These are phyloP conservation scores for Raphidocelis subcapitata DNA, from an alignment of 139 green algal genomes.

Conservation along the genomic window DNA sequence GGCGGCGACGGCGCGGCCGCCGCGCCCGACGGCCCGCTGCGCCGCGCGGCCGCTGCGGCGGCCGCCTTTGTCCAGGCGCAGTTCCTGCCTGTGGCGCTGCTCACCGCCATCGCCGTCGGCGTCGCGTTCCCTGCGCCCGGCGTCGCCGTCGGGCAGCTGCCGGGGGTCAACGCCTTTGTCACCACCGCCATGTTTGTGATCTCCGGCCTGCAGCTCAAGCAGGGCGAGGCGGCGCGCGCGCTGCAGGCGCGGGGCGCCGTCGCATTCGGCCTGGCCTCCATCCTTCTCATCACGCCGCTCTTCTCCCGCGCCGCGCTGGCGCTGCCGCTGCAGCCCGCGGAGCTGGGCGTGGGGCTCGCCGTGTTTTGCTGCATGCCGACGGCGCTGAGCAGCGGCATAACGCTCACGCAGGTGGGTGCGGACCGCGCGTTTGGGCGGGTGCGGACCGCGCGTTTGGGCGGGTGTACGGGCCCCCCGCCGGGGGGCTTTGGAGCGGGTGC, in stretches of 20 bases:
- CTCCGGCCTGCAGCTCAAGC: conserved; percentile 42
- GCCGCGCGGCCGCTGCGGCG: too few relatives aligned
- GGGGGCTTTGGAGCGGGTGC: too few relatives aligned
- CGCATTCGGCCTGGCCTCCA: conserved; percentile 32
- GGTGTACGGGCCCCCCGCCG: too few relatives aligned
- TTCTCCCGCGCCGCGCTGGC: conserved; percentile 22
- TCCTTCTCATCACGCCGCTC: conserved; percentile 59
- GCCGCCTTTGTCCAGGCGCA: too few relatives aligned
- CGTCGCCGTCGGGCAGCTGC: too few relatives aligned
- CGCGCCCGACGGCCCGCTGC: too few relatives aligned
- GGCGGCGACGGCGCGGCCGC: too few relatives aligned
- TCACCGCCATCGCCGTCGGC: too few relatives aligned
- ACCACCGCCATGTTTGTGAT: conserved; percentile 51
- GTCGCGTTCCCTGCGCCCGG: too few relatives aligned
- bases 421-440: not conserved
- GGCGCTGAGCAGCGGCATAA: conserved; percentile 53
- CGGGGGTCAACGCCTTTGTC: not conserved
- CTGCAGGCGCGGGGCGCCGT: conserved; percentile 4
- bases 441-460: too few relatives aligned
- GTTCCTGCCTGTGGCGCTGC: too few relatives aligned
- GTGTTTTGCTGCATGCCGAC: conserved; percentile 79
- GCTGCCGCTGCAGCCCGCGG: conserved; percentile 47
- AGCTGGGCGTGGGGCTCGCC: conserved; percentile 55
- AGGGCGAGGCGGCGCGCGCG: conserved; percentile 29
- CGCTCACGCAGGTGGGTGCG: conserved; percentile 37